Evolutionary conservation across 805 yeast species (phyloP).

Genomic region (Candida xiaguanensis): DNA sequence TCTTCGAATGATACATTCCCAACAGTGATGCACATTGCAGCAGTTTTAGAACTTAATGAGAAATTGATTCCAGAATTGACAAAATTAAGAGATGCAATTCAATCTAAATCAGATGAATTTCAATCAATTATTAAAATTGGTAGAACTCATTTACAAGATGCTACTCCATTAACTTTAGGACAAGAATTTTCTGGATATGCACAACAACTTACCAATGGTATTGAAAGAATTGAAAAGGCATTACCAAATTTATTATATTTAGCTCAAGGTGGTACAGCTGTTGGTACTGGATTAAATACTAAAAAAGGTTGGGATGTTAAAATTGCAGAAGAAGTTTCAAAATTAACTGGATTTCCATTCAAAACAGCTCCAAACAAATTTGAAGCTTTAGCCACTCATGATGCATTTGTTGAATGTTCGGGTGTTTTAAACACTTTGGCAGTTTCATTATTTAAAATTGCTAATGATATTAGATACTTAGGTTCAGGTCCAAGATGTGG

Average conservation of each 20-base stretch:
- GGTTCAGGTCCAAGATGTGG: constrained; percentile 42
- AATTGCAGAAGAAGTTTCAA: constrained; percentile 31
- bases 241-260: constrained; percentile 30
- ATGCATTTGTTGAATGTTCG: constrained; percentile 38
- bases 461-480: constrained; percentile 37
- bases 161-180: constrained; percentile 39
- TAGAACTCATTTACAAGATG: constrained; percentile 40
- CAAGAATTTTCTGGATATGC: constrained; percentile 39
- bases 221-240: constrained; percentile 28
- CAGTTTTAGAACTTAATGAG: constrained; percentile 30
- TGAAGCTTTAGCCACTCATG: constrained; percentile 40
- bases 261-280: constrained; percentile 42
- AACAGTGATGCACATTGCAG: constrained; percentile 41
- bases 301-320: constrained; percentile 33
- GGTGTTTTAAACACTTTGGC: constrained; percentile 39
- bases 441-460: constrained; percentile 34
- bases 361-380: constrained; percentile 39
- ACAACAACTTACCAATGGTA: constrained; percentile 34
- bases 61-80: constrained; percentile 29
- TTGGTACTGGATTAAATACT: constrained; percentile 40
- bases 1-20: constrained; percentile 39
- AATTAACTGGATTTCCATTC: constrained; percentile 29
- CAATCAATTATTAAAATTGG: constrained; percentile 35
- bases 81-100: constrained; percentile 31
- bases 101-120: constrained; percentile 28